These are phyloP conservation scores for Penicillium sp. DNA, from an alignment of 2,329 filamentous ascomycete genomes.

Conservation along the genomic window DNA sequence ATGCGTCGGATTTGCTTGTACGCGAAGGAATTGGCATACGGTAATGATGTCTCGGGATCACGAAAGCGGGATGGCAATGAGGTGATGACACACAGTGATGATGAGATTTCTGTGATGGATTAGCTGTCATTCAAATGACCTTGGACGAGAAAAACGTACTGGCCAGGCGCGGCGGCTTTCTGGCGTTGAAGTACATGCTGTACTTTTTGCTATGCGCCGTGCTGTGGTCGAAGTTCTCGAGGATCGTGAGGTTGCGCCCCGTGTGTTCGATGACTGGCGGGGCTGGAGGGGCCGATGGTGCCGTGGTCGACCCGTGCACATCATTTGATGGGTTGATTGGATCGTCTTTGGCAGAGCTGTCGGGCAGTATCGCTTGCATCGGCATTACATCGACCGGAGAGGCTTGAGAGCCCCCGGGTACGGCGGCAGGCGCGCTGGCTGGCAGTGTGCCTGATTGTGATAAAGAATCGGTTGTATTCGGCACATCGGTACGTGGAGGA, in stretches of 20 bases:
- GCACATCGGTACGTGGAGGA: constrained; percentile 1
- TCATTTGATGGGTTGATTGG: constrained; percentile 1
- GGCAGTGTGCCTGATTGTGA: constrained; percentile 4
- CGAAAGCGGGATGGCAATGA: constrained; percentile 73
- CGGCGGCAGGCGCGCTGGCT: constrained; percentile 4
- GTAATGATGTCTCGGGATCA: constrained; percentile 76
- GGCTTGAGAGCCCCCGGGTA: constrained; percentile 2
- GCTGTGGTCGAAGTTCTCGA: constrained; percentile 54
- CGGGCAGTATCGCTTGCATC: constrained; percentile 10
- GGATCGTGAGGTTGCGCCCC: constrained; percentile 53
- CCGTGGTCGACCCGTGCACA: constrained; percentile 6
- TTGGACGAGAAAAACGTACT: constrained; percentile 36
- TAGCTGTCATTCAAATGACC: constrained; percentile 3
- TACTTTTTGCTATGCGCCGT: constrained; percentile 51
- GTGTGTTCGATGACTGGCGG: constrained; percentile 46
- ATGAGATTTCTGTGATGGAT: constrained; percentile 37
- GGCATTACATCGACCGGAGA: constrained; percentile 7
- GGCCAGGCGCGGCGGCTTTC: constrained; percentile 43
- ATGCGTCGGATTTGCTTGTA: constrained; percentile 73
- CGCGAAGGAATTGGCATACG: constrained; percentile 71
- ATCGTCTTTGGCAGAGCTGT: constrained; percentile 3
- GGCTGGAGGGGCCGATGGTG: constrained; percentile 25
- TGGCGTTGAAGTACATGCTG: constrained; percentile 52
- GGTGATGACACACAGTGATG: constrained; percentile 71
- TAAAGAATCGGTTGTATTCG: background rate